Conservation (phyloP, 768 basidiomycete species). For the Agrocybe pediades region DNA sequence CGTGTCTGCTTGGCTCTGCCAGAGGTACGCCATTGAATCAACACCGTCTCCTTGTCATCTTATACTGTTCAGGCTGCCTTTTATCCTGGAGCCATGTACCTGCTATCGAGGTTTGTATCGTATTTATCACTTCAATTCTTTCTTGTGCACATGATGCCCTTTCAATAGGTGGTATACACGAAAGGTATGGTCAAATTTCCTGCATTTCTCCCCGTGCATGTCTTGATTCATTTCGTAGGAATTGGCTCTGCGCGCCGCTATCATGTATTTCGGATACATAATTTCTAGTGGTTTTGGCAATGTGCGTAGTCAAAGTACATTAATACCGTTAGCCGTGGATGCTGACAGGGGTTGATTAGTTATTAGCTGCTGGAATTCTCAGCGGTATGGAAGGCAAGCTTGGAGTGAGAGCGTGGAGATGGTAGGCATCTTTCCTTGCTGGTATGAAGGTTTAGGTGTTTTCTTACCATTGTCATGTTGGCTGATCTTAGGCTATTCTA, state of each 20-base stretch:
- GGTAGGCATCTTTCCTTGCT: slow-evolving; percentile 34
- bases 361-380: slow-evolving; percentile 75
- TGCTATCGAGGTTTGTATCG: slow-evolving; percentile 31
- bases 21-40: slow-evolving; percentile 27
- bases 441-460: slow-evolving; percentile 46
- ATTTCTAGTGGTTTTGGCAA: slow-evolving; percentile 70
- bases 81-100: slow-evolving; percentile 55
- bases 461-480: slow-evolving; percentile 60
- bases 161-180: slow-evolving; percentile 51
- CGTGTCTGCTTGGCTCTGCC: slow-evolving; percentile 65
- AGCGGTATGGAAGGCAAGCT: slow-evolving; percentile 64
- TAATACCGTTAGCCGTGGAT: background rate
- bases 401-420: slow-evolving; percentile 73
- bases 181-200: slow-evolving; percentile 36
- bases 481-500: background rate
- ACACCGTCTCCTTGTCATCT: background rate
- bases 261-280: slow-evolving; percentile 58
- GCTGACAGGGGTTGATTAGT: slow-evolving; percentile 26
- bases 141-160: background rate
- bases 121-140: background rate
- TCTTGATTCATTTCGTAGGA: slow-evolving; percentile 42
- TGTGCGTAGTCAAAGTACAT: slow-evolving; percentile 41
- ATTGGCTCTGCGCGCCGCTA: slow-evolving; percentile 61
- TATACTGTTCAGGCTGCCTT: slow-evolving; percentile 45
- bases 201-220: background rate